Percentiles rank a stretch among this genome's conserved stretches.
phyloP scores from a whole-genome alignment of 306 rosid genomes.

The Hippophae tibetana region DNA sequence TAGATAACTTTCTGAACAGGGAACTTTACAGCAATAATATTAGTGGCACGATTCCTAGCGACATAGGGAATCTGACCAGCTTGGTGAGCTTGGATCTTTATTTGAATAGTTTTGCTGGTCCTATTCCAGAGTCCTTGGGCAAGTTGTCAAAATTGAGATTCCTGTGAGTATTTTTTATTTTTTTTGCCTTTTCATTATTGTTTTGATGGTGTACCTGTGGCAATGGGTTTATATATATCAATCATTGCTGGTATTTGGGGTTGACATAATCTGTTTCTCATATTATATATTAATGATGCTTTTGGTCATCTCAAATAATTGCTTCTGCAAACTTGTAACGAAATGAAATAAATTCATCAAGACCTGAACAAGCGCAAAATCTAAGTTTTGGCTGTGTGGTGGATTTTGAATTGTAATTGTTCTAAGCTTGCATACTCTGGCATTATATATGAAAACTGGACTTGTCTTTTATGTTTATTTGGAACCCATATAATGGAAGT shows the following conservation, averaged over 20 bases:
- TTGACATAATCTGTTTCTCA: too few relatives aligned
- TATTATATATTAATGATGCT: too few relatives aligned
- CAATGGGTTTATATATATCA: background rate
- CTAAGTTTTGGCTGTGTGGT: too few relatives aligned
- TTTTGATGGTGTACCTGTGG: background rate
- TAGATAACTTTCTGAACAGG: slow-evolving; percentile 27
- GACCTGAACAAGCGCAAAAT: too few relatives aligned
- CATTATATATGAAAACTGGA: too few relatives aligned
- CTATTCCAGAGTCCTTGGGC: slow-evolving; percentile 89
- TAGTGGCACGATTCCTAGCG: slow-evolving; percentile 84
- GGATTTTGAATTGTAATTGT: too few relatives aligned
- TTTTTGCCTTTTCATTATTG: slow-evolving; percentile 6
- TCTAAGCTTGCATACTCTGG: too few relatives aligned
- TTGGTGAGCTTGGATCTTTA: slow-evolving; percentile 99
- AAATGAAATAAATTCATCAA: too few relatives aligned
- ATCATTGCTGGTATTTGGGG: background rate
- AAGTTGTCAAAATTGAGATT: slow-evolving; percentile 86
- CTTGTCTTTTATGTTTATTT: too few relatives aligned
- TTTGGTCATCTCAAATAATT: too few relatives aligned
- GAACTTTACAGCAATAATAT: slow-evolving; percentile 97
- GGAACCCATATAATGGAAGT: too few relatives aligned
- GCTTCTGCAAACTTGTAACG: too few relatives aligned
- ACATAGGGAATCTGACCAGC: slow-evolving; percentile 94
- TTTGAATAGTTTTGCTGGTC: slow-evolving; percentile 73
- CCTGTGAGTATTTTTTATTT: slow-evolving; percentile 58